Base-by-base conservation (phyloP, 768 basidiomycete species). In the Auriscalpium microsporum region DNA sequence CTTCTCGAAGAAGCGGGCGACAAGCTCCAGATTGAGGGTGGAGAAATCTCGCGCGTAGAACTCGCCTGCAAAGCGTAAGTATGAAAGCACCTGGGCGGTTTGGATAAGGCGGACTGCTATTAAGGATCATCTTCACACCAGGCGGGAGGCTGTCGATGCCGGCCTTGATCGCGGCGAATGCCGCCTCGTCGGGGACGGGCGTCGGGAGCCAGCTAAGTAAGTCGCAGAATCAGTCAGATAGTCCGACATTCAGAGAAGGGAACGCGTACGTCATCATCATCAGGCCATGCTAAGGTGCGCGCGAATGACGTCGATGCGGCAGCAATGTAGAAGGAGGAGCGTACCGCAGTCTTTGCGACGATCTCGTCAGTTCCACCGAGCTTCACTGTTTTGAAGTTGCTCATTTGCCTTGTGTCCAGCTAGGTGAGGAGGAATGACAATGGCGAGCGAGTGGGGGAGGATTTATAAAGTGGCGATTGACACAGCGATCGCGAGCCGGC, bases 91-190 rank as follows among this genome's bases (percentile, higher is more conserved):
- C 21, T 4, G 23, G 13, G 50, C 21, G 16, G 23, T 13, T 45
- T 17, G 2, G 9, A 14, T 14, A 3, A 33, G 9, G 62, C 69
- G 17, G 60, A 73, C 80, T 77, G 59, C 73, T 76, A 62, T 81
- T 81, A 58, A 83, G 61, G 55, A 81, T 65, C 64, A 78, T 73
- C 64, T 79, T 80, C 37, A 68, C 66, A 17, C 74, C 79, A 0
- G 69, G 56, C 0, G 75, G 75, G 28, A 77, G 62, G 1, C 68
- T 63, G 44, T 75, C 70, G 56, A 79, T 62, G 2, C 74, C 76
- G 9, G 74, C 75, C 64, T 79, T 81, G 69, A 87, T 82, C 2
- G 81, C 70, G 33, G 76, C 78, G 59, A 87, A 85, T 14, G 78
- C 78, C 45, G 79, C 73, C 56, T 82, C 82, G 55, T 87, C 83